Conservation (phyloP, 2,329 filamentous ascomycete species). For the Diplodia mutila region DNA sequence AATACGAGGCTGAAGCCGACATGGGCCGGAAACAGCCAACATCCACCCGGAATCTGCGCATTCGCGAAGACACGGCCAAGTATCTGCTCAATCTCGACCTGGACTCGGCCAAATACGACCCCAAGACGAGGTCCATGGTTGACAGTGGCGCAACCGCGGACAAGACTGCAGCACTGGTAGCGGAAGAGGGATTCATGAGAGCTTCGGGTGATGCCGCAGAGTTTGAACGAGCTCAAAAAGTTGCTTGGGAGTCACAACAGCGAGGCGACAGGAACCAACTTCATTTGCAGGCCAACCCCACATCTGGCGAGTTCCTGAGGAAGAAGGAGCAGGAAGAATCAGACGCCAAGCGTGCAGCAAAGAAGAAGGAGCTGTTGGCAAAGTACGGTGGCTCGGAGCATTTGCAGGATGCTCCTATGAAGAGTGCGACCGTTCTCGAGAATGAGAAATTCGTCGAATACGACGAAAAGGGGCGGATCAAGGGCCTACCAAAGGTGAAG, state of each 20-base stretch:
- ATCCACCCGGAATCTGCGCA: conserved; percentile 83
- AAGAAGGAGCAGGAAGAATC: conserved; percentile 79
- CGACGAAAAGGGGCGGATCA: conserved; percentile 85
- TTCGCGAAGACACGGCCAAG: conserved; percentile 96
- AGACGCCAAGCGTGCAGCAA: conserved; percentile 68
- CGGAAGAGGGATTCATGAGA: conserved; percentile 89
- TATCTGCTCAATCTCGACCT: conserved; percentile 94
- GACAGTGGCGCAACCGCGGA: conserved; percentile 81
- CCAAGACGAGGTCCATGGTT: conserved; percentile 90
- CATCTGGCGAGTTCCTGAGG: conserved; percentile 81
- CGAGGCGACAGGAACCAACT: conserved; percentile 74
- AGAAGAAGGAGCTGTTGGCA: conserved; percentile 71
- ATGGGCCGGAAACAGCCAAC: conserved; percentile 95
- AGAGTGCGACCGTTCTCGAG: conserved; percentile 71
- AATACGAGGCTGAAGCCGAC: conserved; percentile 91
- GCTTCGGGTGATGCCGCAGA: conserved; percentile 89
- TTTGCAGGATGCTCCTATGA: conserved; percentile 64
- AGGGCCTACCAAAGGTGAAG: conserved; percentile 76
- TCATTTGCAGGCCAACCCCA: conserved; percentile 95
- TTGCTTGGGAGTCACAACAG: conserved; percentile 96
- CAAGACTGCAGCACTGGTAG: conserved; percentile 78
- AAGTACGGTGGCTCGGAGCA: conserved; percentile 78
- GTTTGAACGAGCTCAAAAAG: conserved; percentile 85
- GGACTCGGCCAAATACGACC: conserved; percentile 96
- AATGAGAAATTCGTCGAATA: conserved; percentile 92